Evolutionary conservation across 371 early-diverging fungal species (phyloP).

Genomic region (Rhizomucor miehei): DNA sequence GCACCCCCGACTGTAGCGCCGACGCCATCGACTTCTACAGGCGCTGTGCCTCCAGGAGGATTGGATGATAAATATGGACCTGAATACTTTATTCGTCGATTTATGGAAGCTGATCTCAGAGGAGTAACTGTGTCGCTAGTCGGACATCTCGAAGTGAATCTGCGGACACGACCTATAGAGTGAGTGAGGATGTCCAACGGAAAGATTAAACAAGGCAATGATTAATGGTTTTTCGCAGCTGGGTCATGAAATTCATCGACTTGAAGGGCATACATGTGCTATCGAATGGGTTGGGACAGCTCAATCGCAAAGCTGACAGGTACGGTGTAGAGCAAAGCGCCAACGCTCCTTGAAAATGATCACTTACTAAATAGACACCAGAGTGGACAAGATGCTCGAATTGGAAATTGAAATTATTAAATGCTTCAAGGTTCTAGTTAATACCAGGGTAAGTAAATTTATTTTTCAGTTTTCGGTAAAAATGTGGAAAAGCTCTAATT

Average conservation of each 20-base stretch:
- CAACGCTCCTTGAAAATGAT: too few relatives aligned
- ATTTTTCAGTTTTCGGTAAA: not conserved
- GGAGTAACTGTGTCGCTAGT: constrained; percentile 38
- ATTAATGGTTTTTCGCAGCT: constrained; percentile 21
- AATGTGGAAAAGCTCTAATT: not conserved
- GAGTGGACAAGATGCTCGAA: constrained; percentile 47
- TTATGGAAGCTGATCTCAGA: constrained; percentile 42
- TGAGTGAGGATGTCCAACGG: constrained; percentile 8
- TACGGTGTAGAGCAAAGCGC: too few relatives aligned
- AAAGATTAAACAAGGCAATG: not conserved
- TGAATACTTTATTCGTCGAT: constrained; percentile 40
- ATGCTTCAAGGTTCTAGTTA: constrained; percentile 67
- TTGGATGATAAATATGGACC: constrained; percentile 33
- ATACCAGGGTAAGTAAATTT: constrained; percentile 42
- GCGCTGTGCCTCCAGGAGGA: constrained; percentile 17
- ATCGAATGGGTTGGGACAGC: constrained; percentile 47
- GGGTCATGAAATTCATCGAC: constrained; percentile 62
- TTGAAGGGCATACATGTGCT: constrained; percentile 62
- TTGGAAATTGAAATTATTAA: constrained; percentile 72
- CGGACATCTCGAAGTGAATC: constrained; percentile 40
- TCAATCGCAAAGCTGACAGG: constrained; percentile 41
- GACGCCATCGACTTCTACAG: constrained; percentile 6
- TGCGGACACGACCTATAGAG: constrained; percentile 45
- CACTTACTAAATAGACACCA: constrained; percentile 26
- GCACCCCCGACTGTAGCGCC: not conserved